Base-by-base conservation (phyloP, 257 asterid species). In the Ehretia macrophylla region DNA sequence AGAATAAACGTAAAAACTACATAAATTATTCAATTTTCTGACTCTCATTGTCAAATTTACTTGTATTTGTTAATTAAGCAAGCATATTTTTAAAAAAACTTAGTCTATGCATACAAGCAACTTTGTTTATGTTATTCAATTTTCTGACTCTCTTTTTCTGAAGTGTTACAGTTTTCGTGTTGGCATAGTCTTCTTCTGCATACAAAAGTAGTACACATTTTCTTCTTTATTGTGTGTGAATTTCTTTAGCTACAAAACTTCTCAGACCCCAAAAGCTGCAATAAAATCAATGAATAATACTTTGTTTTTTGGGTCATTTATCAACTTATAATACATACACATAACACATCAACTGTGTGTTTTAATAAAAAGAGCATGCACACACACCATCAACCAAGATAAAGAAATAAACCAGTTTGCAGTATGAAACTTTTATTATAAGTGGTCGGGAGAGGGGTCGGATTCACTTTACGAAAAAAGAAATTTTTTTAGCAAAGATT, bases 111-210 rank as follows among this genome's bases (percentile, higher is more conserved):
- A 27, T 27, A 27, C 35, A 27, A 27, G 50, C n/a, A 45, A 45
- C n/a, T 10, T 45, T 45, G 50, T 45, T 8, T 49, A 49, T 19
- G 19, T 22, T 46, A 44, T 14, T 53, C 18, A 22, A 48, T 22
- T 21, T 21, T 64, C 76, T 63, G 80, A 64, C 72, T 59, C 58
- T 22, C 35, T 56, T 53, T 11, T 53, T 61, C 42, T 60, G 62
- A 40, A 3, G 38, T 46, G 40, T 20, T 49, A 56, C 10, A 46
- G 17, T 68, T 84, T 86, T 82, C 94, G 90, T 82, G 90, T 77
- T 63, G 67, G 68, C 40, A 44, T 62, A 59, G 77, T 68, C 65
- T 70, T 81, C 69, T 74, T 55, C 75, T 59, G 69, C 55, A 32
- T 42, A 20, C 53, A 59, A n/a, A 42, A 51, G 17, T 20, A 66